Base-by-base conservation (phyloP, 2,329 filamentous ascomycete genomes). In the Coniochaeta sp. region DNA sequence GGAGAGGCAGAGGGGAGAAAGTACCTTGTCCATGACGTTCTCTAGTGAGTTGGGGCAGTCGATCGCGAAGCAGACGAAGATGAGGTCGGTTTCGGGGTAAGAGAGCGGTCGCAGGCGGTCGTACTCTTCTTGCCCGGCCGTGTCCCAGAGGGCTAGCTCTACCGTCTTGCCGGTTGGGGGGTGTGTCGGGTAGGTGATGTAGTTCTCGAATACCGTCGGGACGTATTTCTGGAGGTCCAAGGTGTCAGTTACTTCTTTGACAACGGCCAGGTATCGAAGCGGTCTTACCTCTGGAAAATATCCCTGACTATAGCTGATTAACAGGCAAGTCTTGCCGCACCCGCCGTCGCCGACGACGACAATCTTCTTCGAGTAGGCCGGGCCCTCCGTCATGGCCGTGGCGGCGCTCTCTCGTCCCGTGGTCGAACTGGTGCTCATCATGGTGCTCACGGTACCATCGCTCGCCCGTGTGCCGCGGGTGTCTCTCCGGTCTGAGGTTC, bases 41-140 rank as follows among this genome's bases (percentile, higher is more conserved):
- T 99, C 94, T 50, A 99, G 78, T 6, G 92, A 97, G 70, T 96
- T 96, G 31, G 94, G 94, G 70, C 94, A 99, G 72, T 99, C 94
- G 65, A 99, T 96, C 58, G 94, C 94, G 70, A 99, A 99, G 78
- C 94, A 99, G 60, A 99, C 94, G 69, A 99, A 97, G 54, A 99
- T 85, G 30, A 99, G 80, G 69, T 99, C 94, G 12, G 94, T 99
- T 73, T 99, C 94, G 3, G 94, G 94, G 72, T 99, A 99, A 42
- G 92, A 97, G 49, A 99, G 83, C 45, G 94, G 94, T 60, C 94
- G 86, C 66, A 99, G 78, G 62, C 94, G 86, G 76, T 99, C 94
- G 69, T 99, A 99, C 73, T 97, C 94, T 71, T 99, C 94, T 72
- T 99, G 94, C 33, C 94, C 94, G 62, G 94, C 94, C 24, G 94